Base-by-base conservation (phyloP, 345 rosid genomes). In the Hibiscus mutabilis region DNA sequence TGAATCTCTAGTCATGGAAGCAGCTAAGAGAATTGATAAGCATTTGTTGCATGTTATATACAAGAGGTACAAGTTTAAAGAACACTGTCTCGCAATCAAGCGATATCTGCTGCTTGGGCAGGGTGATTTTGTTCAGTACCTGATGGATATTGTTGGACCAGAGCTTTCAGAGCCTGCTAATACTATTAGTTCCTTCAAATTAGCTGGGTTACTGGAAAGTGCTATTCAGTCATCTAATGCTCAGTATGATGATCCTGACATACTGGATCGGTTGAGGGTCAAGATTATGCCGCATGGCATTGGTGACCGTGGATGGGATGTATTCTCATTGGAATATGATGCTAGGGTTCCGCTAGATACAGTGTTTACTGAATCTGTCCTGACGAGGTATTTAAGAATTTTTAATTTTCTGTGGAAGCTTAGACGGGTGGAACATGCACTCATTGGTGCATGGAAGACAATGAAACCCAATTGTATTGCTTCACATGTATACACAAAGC, bases 101-200 rank as follows among this genome's bases (percentile, higher is more conserved):
- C 88, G 90, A 25, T 94, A 94, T 86, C 78, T 94, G 73, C 88
- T 94, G 25, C 93, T 94, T 25, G 98, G 98, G 68, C 98, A 94
- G 81, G 98, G 98, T 67, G 98, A 94, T 79, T 94, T 94, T 84
- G 97, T 94, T 73, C 98, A 94, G 80, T 66, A 66, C 35, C 55
- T 66, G 69, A 66, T 66, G 69, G 69, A 66, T 66, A 66, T 67
- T 83, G 91, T 91, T 67, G 97, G 96, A 77, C 87, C 96, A 14
- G 91, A 96, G 72, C 98, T 96, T 74, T 92, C 97, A 69, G 98
- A 91, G 81, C 99, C 99, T 70, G 98, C 99, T 68, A 96, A 92
- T 75, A 88, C 91, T 73, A 89, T 96, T 51, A 91, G 99, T 76
- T 87, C 98, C 8, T 96, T 96, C 80, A 90, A 90, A 86, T 85